Evolutionary conservation across 345 rosid genomes (phyloP).

Genomic region (Streptanthus diversifolius): DNA sequence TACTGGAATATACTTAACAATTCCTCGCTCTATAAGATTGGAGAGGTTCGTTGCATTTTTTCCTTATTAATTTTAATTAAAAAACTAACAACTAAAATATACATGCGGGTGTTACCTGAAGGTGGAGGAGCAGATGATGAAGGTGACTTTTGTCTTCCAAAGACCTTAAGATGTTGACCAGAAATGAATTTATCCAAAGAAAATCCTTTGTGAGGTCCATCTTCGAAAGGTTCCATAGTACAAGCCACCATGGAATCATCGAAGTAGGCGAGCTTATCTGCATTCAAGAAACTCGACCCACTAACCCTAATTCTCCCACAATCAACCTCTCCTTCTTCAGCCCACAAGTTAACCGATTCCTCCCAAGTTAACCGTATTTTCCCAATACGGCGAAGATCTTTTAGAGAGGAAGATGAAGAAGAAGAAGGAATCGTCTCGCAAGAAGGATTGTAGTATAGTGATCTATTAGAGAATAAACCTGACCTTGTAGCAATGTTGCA

Average conservation of each 20-base stretch:
- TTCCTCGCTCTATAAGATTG: neutral
- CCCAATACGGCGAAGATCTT: constrained; percentile 84
- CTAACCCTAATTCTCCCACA: constrained; percentile 74
- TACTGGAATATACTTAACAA: neutral
- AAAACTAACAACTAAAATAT: too few relatives aligned
- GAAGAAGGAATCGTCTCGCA: constrained; percentile 35
- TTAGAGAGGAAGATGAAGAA: constrained; percentile 39
- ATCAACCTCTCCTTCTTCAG: constrained; percentile 80
- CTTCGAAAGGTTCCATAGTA: constrained; percentile 82
- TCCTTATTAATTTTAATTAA: too few relatives aligned
- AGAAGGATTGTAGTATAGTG: constrained; percentile 24
- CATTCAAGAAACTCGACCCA: constrained; percentile 79
- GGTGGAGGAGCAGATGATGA: constrained; percentile 43
- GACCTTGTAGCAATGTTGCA: constrained; percentile 22
- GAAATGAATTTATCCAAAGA: constrained; percentile 79
- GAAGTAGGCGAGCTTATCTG: constrained; percentile 78
- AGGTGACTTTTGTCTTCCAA: constrained; percentile 73
- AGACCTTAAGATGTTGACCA: constrained; percentile 87
- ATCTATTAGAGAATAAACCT: constrained; percentile 21
- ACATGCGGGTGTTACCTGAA: constrained; percentile 39
- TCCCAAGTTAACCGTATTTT: constrained; percentile 95
- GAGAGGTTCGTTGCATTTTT: neutral
- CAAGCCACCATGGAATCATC: constrained; percentile 87
- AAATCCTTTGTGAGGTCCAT: constrained; percentile 72
- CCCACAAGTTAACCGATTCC: constrained; percentile 95